Percentiles rank a stretch among this genome's conserved stretches.
Conservation (phyloP, 805 yeast genomes). For the Candida nonsorbophila region DNA sequence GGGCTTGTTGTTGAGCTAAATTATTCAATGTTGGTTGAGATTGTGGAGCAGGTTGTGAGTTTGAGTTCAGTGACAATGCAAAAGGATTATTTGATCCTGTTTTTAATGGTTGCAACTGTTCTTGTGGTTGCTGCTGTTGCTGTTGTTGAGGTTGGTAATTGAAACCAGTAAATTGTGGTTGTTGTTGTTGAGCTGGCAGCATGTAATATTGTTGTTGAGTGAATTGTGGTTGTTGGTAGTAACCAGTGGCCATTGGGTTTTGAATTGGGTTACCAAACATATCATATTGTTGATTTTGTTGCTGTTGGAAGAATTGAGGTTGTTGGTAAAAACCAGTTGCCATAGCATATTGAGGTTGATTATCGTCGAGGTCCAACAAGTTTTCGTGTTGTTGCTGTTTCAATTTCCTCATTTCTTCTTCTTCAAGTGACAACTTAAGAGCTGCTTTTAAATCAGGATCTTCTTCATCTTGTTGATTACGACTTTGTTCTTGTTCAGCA, state of each 20-base stretch:
- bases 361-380: slow-evolving; percentile 50
- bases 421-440: slow-evolving; percentile 66
- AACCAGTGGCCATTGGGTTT: slow-evolving; percentile 50
- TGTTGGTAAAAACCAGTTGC: slow-evolving; percentile 46
- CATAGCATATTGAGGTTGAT: slow-evolving; percentile 21
- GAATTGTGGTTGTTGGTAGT: slow-evolving; percentile 32
- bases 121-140: slow-evolving; percentile 23
- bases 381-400: slow-evolving; percentile 39
- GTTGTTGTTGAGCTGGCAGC: slow-evolving; percentile 30
- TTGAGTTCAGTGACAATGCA: slow-evolving; percentile 35
- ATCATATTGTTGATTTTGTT: slow-evolving; percentile 38
- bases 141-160: slow-evolving; percentile 23
- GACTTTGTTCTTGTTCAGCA: slow-evolving; percentile 69
- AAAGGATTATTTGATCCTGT: slow-evolving; percentile 81
- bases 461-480: slow-evolving; percentile 39
- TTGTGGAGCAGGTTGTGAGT: slow-evolving; percentile 14
- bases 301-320: slow-evolving; percentile 17
- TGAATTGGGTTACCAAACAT: slow-evolving; percentile 66
- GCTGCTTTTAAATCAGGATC: slow-evolving; percentile 68
- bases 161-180: slow-evolving; percentile 26
- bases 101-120: slow-evolving; percentile 46
- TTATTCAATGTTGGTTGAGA: slow-evolving; percentile 18
- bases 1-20: slow-evolving; percentile 19
- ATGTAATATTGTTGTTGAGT: slow-evolving; percentile 12
- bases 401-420: slow-evolving; percentile 60